Evolutionary conservation across 1,284 basidiomycete species (phyloP), one percentile per base, ranked within the genome.

Genomic region (Macrocybe sp.): DNA sequence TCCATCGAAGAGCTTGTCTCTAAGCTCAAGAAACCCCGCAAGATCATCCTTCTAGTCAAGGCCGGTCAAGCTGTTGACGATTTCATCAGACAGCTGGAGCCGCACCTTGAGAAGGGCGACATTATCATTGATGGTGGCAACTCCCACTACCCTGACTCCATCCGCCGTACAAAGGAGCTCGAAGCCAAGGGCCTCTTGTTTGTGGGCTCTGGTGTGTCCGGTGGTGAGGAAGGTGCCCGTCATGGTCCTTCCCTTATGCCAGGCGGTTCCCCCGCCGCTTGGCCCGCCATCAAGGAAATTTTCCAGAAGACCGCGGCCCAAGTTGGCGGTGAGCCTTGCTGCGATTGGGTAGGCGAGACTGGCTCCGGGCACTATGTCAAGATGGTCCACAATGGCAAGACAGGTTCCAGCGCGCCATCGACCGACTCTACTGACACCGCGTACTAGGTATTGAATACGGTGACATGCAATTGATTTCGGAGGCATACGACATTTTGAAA

Each of bases 61-160:
- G 88, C 89, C 45, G 88, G 88, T 45, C 61, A 73, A 48, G 88
- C 88, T 48, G 88, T 91, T 49, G 89, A 91, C 66, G 75, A 75
- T 53, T 90, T 91, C 68, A 91, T 91, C 64, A 58, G 67, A 16
- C 81, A 87, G 64, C 81, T 91, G 44, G 72, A 73, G 46, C 85
- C 87, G 46, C 67, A 82, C 57, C 82, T 91, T 48, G 87, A 89
- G 60, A 55, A 74, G 50, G 89, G 88, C 54, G 88, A 91, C 73
- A 98, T 99, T 76, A 83, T 99, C 78, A 98, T 99, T 62, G 97
- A 99, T 70, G 97, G 97, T 63, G 96, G 97, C 64, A 99, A 99
- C 79, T 98, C 95, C 49, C 94, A 99, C 76, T 99, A 92, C 77
- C 96, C 97, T 55, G 97, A 99, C 72, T 90, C 93, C 46, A 96